Conservation (phyloP, 805 yeast genomes). For the Metschnikowia drakensbergensis region DNA sequence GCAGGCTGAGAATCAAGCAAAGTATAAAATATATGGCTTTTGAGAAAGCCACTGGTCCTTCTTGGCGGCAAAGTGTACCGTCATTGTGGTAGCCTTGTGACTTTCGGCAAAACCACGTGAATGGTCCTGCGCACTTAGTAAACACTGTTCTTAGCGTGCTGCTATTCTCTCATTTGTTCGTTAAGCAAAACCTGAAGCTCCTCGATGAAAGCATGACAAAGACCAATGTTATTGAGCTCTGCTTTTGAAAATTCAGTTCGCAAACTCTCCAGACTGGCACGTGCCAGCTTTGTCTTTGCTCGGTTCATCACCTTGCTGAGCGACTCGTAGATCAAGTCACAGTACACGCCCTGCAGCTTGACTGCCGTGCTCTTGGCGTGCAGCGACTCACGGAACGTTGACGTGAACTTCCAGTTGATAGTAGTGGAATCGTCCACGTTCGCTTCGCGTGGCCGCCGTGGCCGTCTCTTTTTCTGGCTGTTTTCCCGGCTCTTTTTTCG, state of each 20-base stretch:
- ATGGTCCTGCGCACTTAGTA: neutral
- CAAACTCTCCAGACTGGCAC: conserved; percentile 41
- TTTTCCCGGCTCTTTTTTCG: conserved; percentile 11
- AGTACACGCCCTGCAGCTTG: conserved; percentile 9
- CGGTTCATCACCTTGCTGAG: conserved; percentile 42
- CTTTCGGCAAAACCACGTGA: neutral
- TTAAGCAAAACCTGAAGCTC: conserved; percentile 38
- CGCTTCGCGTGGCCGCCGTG: conserved; percentile 2
- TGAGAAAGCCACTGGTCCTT: neutral
- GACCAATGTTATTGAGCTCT: conserved; percentile 58
- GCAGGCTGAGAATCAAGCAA: neutral
- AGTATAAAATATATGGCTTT: neutral
- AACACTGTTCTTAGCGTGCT: neutral
- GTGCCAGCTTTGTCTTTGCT: conserved; percentile 50
- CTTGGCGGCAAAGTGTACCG: neutral
- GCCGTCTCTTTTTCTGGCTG: conserved; percentile 23
- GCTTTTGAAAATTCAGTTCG: conserved; percentile 37
- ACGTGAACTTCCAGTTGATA: conserved; percentile 14
- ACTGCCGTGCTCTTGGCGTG: conserved; percentile 7
- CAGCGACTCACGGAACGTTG: conserved; percentile 8
- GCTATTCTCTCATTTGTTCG: conserved; percentile 4
- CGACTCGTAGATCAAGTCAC: conserved; percentile 10
- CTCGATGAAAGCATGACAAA: conserved; percentile 62
- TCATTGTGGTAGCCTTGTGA: neutral
- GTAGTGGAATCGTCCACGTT: conserved; percentile 17